Evolutionary conservation across 768 basidiomycete genomes (phyloP), one percentile per base, ranked within the genome.

Genomic region (Tylopilus balloui): DNA sequence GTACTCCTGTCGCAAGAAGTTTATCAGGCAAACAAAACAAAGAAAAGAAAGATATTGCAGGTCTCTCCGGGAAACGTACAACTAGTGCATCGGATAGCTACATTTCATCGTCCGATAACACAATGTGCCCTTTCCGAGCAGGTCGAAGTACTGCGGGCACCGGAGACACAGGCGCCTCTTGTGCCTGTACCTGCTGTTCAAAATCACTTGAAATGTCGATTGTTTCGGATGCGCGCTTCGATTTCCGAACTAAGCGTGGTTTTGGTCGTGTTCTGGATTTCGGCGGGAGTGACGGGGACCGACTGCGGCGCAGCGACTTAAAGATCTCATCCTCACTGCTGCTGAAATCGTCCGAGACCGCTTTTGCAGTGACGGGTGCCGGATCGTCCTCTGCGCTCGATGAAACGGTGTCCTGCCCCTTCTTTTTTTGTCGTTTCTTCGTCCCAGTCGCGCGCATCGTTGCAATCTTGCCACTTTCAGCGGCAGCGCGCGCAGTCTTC

Each of bases 371-470:
- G 45, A 49, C 58, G 20, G 13, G 49, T 60, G 13, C 50, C 52
- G 32, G 56, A 19, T 45, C 65, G 24, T 37, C 65, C 58, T 74
- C 55, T 29, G 38, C 40, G 23, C 75, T 67, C 72, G 68, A 74
- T 65, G 44, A 74, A 62, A 62, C 78, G 70, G 58, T 75, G 73
- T 56, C 78, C 67, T 40, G 75, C 6, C 45, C 69, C 48, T 66
- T 69, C 45, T 65, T 71, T 47, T 70, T 71, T 47, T 70, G 77
- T 66, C 88, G 82, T 78, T 75, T 80, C 70, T 78, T 80, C 32
- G 75, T 79, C 34, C 77, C 79, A 21, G 62, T 66, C 12, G 74
- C 71, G 4, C 66, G 70, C 69, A 80, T 78, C 48, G 75, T 64
- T 27, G 55, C 55, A 4, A 71, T 70, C 53, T 56, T 72, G 5